Percentiles rank a stretch among this genome's conserved stretches.
These are phyloP conservation scores for Metarhizium robertsii DNA, from an alignment of 2,329 filamentous ascomycete species.

Conservation along the genomic window DNA sequence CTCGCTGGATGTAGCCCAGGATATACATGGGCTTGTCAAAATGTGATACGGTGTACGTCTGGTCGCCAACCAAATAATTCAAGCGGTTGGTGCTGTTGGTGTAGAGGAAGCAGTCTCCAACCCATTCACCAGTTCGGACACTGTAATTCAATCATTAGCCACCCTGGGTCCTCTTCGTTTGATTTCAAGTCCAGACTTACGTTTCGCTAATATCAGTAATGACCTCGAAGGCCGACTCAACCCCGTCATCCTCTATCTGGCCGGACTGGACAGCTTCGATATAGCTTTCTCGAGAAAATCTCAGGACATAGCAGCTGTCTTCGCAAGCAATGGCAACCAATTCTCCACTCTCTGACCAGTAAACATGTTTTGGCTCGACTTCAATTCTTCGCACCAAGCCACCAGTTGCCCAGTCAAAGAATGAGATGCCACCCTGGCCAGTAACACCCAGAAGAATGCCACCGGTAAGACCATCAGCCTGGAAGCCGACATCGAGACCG, in stretches of 20 bases:
- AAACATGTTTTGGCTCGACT: constrained; percentile 64
- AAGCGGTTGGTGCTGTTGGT: constrained; percentile 93
- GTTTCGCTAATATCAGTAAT: constrained; percentile 92
- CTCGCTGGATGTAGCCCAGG: constrained; percentile 87
- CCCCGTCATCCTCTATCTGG: constrained; percentile 79
- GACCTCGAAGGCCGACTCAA: constrained; percentile 92
- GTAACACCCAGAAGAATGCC: constrained; percentile 89
- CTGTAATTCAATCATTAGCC: constrained; percentile 28
- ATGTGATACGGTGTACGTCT: constrained; percentile 95
- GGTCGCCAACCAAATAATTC: constrained; percentile 95
- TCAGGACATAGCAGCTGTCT: constrained; percentile 87
- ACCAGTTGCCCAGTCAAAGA: constrained; percentile 94
- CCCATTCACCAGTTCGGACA: constrained; percentile 92
- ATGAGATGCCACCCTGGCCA: constrained; percentile 86
- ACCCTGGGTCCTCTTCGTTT: not conserved
- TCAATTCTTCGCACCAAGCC: constrained; percentile 88
- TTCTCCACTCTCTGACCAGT: constrained; percentile 97
- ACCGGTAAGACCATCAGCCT: constrained; percentile 82
- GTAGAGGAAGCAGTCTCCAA: constrained; percentile 98
- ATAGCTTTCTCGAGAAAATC: constrained; percentile 86
- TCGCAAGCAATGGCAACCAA: constrained; percentile 88
- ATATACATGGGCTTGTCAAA: constrained; percentile 95
- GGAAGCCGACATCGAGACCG: constrained; percentile 88
- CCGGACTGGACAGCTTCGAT: constrained; percentile 73
- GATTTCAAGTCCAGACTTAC: constrained; percentile 30